Evolutionary conservation across 768 basidiomycete species (phyloP).

Genomic region (Tulasnella sp.): DNA sequence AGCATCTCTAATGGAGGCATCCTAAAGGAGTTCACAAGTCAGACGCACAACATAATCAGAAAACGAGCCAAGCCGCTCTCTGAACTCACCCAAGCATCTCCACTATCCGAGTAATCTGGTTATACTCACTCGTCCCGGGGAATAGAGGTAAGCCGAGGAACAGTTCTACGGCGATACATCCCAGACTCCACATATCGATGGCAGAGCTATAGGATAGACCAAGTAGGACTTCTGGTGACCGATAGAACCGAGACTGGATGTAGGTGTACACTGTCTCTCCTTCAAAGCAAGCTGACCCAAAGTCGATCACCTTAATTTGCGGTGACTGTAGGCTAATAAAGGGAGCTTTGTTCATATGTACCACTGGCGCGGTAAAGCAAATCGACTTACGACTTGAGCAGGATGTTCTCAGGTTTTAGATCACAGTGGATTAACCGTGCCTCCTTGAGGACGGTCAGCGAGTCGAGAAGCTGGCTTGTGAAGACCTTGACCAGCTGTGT

Average conservation of each 20-base stretch:
- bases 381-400: conserved; percentile 74
- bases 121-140: conserved; percentile 98
- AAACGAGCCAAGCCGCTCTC: no score
- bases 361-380: conserved; percentile 16
- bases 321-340: conserved; percentile 77
- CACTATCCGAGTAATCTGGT: conserved; percentile 91
- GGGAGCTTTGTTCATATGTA: conserved; percentile 6
- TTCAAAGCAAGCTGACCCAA: conserved; percentile 97
- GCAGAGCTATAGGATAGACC: conserved; percentile 89
- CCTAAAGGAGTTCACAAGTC: conserved; percentile 32
- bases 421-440: conserved; percentile 97
- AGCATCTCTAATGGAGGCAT: conserved; percentile 87
- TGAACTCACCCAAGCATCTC: conserved; percentile 90
- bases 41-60: background rate
- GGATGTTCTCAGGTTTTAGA: conserved; percentile 96
- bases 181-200: conserved; percentile 99
- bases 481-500: conserved; percentile 98
- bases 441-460: conserved; percentile 85
- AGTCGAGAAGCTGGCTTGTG: conserved; percentile 88
- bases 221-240: conserved; percentile 92
- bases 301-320: conserved; percentile 98
- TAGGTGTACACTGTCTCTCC: conserved; percentile 99
- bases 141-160: conserved; percentile 94
- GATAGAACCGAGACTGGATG: conserved; percentile 97
- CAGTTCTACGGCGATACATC: conserved; percentile 96